Evolutionary conservation across 2,329 filamentous ascomycete species (phyloP).

Genomic region (Dactylellina drechsleri): DNA sequence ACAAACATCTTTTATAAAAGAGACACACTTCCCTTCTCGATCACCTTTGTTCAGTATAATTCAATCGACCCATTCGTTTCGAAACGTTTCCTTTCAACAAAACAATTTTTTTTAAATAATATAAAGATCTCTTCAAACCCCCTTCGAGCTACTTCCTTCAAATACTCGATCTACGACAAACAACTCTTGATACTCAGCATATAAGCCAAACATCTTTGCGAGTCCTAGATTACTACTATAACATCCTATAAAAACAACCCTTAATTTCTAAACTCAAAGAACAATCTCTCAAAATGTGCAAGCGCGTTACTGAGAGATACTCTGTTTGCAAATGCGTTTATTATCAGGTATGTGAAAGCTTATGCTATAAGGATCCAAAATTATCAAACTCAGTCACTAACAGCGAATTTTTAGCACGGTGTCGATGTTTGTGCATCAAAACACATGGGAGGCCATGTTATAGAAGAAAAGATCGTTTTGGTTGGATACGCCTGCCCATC

Average conservation of each 20-base stretch:
- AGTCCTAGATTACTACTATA: slow-evolving; percentile 31
- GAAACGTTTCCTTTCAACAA: slow-evolving; percentile 25
- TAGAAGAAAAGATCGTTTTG: slow-evolving; percentile 79
- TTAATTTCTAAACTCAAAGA: slow-evolving; percentile 31
- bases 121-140: slow-evolving; percentile 14
- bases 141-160: slow-evolving; percentile 20
- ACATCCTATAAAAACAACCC: slow-evolving; percentile 15
- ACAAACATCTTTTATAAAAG: slow-evolving; percentile 27
- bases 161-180: slow-evolving; percentile 34
- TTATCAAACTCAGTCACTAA: slow-evolving; percentile 20
- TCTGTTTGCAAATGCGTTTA: slow-evolving; percentile 88
- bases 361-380: slow-evolving; percentile 35
- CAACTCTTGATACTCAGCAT: slow-evolving; percentile 21
- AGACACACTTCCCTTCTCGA: slow-evolving; percentile 24
- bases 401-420: slow-evolving; percentile 67
- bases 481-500: slow-evolving; percentile 81
- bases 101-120: slow-evolving; percentile 12
- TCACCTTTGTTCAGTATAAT: slow-evolving; percentile 40
- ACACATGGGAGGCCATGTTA: slow-evolving; percentile 75
- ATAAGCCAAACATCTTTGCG: slow-evolving; percentile 25
- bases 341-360: slow-evolving; percentile 67
- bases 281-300: slow-evolving; percentile 74
- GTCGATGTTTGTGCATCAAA: slow-evolving; percentile 83
- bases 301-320: slow-evolving; percentile 85
- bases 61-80: slow-evolving; percentile 46